Evolutionary conservation across 306 rosid species (phyloP).

Genomic region (Corylus avellana): DNA sequence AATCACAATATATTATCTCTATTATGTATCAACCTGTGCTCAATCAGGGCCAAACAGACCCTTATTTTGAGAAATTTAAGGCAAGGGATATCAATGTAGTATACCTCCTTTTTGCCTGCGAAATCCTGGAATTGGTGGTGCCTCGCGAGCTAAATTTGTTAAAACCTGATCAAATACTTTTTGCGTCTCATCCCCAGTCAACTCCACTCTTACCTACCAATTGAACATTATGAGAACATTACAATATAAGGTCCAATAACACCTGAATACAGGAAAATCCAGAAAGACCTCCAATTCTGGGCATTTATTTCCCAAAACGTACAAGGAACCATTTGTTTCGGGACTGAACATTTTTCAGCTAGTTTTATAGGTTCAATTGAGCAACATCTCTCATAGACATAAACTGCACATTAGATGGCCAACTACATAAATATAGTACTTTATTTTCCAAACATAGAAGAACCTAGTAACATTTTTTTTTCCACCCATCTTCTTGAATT

Average conservation of each 20-base stretch:
- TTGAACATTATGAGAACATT: constrained; percentile 14
- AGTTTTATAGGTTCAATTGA: constrained; percentile 7
- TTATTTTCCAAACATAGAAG: constrained; percentile 6
- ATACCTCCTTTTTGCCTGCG: constrained; percentile 87
- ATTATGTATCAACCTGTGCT: neutral
- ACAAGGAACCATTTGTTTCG: neutral
- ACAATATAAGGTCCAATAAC: constrained; percentile 2
- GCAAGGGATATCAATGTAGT: neutral
- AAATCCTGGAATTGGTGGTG: constrained; percentile 90
- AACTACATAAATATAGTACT: neutral
- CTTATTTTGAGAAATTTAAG: neutral
- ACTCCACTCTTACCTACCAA: constrained; percentile 73
- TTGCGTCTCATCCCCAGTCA: constrained; percentile 70
- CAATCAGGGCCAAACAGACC: neutral
- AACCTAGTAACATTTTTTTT: neutral
- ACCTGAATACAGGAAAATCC: neutral
- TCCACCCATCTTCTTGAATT: neutral
- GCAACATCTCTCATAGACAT: constrained; percentile 8
- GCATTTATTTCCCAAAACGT: neutral
- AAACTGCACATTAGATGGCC: constrained; percentile 5
- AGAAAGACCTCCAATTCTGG: neutral
- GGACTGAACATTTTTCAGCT: neutral
- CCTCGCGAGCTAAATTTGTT: constrained; percentile 59
- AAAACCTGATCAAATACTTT: constrained; percentile 63
- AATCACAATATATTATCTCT: neutral